phyloP scores from a whole-genome alignment of 2,329 filamentous ascomycete species.

The Mycosphaerella sp. region DNA sequence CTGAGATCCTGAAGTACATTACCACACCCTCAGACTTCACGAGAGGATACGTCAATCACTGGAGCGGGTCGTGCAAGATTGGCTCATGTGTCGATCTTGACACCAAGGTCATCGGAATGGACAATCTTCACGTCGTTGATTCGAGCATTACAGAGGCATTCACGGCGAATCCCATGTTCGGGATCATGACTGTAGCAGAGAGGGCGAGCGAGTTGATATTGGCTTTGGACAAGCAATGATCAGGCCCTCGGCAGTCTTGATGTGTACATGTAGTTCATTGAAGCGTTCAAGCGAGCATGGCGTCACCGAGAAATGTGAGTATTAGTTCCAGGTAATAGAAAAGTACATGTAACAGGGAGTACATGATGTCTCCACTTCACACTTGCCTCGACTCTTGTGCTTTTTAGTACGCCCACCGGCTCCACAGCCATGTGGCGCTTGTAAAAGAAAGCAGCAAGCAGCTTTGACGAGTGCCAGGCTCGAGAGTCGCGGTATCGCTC shows the following conservation, averaged over 20 bases:
- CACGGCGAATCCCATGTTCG: constrained; percentile 52
- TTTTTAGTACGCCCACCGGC: no score
- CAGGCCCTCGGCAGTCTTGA: background rate
- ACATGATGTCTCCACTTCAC: background rate
- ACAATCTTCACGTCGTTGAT: constrained; percentile 50
- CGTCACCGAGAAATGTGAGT: background rate
- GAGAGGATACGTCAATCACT: constrained; percentile 48
- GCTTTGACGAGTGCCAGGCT: background rate
- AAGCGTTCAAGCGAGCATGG: constrained; percentile 8
- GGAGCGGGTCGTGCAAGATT: constrained; percentile 49
- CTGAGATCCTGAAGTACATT: constrained; percentile 47
- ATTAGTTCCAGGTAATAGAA: no score
- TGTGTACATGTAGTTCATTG: background rate
- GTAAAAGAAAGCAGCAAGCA: no score
- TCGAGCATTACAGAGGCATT: constrained; percentile 47
- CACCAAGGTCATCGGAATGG: constrained; percentile 44
- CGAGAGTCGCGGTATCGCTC: background rate
- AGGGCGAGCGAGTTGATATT: constrained; percentile 47
- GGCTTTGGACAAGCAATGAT: constrained; percentile 20
- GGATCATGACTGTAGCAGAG: constrained; percentile 51
- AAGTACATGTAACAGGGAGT: no score
- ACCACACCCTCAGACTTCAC: constrained; percentile 46
- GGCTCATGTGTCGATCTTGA: constrained; percentile 46
- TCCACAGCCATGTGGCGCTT: no score
- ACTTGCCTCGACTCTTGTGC: no score